Conservation (phyloP, 2,329 filamentous ascomycete genomes). For the Aspergillus fructus region DNA sequence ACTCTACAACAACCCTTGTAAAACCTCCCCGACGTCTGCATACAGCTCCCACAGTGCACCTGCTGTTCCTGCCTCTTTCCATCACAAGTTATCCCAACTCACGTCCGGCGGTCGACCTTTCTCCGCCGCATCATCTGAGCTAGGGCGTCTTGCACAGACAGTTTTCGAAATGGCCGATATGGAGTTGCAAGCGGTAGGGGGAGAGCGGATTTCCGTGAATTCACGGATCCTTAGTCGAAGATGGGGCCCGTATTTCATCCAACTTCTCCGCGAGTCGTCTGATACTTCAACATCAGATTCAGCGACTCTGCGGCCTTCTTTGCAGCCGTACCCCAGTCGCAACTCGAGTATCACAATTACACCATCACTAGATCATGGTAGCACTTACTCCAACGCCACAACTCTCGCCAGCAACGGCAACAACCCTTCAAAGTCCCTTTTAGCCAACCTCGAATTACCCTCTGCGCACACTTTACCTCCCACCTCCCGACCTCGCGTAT, state of each 20-base stretch:
- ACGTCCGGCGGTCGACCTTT: conserved; percentile 75
- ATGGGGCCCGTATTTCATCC: conserved; percentile 96
- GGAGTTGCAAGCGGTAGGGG: conserved; percentile 90
- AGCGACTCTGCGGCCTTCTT: conserved; percentile 68
- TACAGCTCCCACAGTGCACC: conserved; percentile 82
- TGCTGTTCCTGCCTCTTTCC: conserved; percentile 57
- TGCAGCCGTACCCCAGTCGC: conserved; percentile 59
- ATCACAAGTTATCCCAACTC: conserved; percentile 49
- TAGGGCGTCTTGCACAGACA: conserved; percentile 76
- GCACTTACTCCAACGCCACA: conserved; percentile 44
- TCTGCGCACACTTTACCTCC: conserved; percentile 56
- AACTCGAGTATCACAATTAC: conserved; percentile 87
- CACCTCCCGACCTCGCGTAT: conserved; percentile 71
- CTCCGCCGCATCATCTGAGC: conserved; percentile 75
- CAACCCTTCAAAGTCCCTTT: conserved; percentile 31
- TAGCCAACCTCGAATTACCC: conserved; percentile 51
- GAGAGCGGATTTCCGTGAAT: conserved; percentile 90
- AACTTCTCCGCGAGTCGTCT: conserved; percentile 77
- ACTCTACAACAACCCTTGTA: conserved; percentile 91
- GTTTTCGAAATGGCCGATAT: conserved; percentile 91
- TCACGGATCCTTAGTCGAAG: conserved; percentile 81
- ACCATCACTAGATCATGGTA: conserved; percentile 47
- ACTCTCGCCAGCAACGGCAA: conserved; percentile 38
- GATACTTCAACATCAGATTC: conserved; percentile 70
- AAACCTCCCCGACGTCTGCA: conserved; percentile 72